These are phyloP conservation scores for Fraxinus anomala DNA, from an alignment of 257 asterid genomes.

Conservation along the genomic window DNA sequence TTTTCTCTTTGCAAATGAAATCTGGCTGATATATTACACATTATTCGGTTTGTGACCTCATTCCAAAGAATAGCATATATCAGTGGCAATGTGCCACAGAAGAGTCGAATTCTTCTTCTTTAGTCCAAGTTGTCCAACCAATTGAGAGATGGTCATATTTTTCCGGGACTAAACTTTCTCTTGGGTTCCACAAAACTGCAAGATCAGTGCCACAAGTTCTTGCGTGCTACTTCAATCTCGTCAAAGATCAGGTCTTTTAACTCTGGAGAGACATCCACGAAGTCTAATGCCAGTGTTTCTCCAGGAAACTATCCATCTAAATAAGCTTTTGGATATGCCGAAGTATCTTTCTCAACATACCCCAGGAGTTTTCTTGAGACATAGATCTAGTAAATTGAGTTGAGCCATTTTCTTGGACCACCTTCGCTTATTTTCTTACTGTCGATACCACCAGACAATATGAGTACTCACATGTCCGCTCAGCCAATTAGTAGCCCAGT, in stretches of 20 bases:
- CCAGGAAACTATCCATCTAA: conserved; percentile 28
- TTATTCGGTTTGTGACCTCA: neutral
- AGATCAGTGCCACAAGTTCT: no score
- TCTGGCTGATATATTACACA: neutral
- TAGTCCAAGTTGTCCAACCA: conserved; percentile 16
- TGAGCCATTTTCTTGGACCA: conserved; percentile 56
- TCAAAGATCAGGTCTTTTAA: conserved; percentile 25
- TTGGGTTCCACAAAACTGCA: conserved; percentile 22
- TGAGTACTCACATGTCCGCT: neutral
- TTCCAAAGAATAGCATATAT: conserved; percentile 41
- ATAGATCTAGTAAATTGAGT: conserved; percentile 39
- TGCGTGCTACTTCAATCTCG: no score
- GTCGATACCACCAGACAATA: neutral
- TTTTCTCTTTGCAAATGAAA: no score
- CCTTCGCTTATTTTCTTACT: conserved; percentile 25
- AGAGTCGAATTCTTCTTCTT: conserved; percentile 45
- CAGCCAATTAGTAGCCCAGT: conserved; percentile 42
- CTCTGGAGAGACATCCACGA: conserved; percentile 25
- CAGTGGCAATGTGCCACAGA: conserved; percentile 57
- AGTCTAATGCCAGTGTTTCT: conserved; percentile 41
- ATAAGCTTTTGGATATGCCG: conserved; percentile 18
- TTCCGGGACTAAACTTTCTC: conserved; percentile 31
- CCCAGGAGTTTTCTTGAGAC: conserved; percentile 25
- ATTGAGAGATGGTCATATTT: neutral
- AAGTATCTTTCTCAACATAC: conserved; percentile 9